Percentiles rank a stretch among this genome's conserved stretches.
phyloP scores from a whole-genome alignment of 495 filamentous ascomycete species.

The Parathielavia hyrcaniae region DNA sequence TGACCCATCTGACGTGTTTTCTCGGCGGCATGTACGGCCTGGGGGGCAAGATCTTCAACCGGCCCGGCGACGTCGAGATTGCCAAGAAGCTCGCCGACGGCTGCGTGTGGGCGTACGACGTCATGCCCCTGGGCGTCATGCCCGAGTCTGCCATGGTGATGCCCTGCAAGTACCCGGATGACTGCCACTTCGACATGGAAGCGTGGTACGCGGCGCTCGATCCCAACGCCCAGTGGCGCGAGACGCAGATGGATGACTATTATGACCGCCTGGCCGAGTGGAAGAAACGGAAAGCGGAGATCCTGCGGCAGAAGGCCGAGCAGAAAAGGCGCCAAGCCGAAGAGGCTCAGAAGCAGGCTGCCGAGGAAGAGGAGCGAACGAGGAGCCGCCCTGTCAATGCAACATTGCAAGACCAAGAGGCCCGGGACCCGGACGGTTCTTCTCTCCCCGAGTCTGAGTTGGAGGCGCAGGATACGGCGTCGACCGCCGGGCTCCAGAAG shows the following conservation, averaged over 20 bases:
- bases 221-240: slow-evolving; percentile 35
- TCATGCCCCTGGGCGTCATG: slow-evolving; percentile 80
- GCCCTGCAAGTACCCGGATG: slow-evolving; percentile 56
- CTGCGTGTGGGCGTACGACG: slow-evolving; percentile 89
- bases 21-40: slow-evolving; percentile 90
- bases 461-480: slow-evolving; percentile 9
- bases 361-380: slow-evolving; percentile 17
- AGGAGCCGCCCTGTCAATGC: slow-evolving; percentile 12
- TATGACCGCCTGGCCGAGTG: slow-evolving; percentile 31
- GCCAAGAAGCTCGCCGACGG: slow-evolving; percentile 81
- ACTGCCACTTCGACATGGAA: slow-evolving; percentile 74
- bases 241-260: slow-evolving; percentile 39
- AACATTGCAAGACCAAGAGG: not conserved
- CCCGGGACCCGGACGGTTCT: not conserved
- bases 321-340: slow-evolving; percentile 1
- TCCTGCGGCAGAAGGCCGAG: slow-evolving; percentile 8
- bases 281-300: slow-evolving; percentile 26
- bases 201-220: slow-evolving; percentile 55
- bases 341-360: slow-evolving; percentile 15
- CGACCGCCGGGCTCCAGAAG: not conserved
- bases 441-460: not conserved
- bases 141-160: slow-evolving; percentile 66
- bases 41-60: slow-evolving; percentile 76
- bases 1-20: slow-evolving; percentile 81
- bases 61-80: slow-evolving; percentile 73